Evolutionary conservation across 306 rosid species (phyloP), one percentile per base, ranked within the genome.

Genomic region (Leucaena leucocephala): DNA sequence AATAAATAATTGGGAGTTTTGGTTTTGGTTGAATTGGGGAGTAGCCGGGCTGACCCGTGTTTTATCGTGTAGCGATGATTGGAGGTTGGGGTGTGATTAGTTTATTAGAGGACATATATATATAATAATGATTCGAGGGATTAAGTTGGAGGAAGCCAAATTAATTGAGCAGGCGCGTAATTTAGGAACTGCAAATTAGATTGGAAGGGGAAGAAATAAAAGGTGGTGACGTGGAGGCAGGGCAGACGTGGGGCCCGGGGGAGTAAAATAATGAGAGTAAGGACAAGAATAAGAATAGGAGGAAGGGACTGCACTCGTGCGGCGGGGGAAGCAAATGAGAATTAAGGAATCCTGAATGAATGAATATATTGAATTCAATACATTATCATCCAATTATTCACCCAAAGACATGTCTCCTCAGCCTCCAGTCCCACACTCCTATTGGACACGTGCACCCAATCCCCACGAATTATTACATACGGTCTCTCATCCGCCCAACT

Each of bases 381-480:
- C 8, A 42, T n/a, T 8, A 17, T 39, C 46, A 48, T 49, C 50
- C 65, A 71, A 71, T 71, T 61, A 79, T 79, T 78, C 27, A 39
- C 64, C 27, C 36, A 22, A 22, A 58, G 35, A 57, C 12, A 21
- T 8, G 27, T 8, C 3, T 4, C 5, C 33, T 8, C 4, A 16
- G 34, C 33, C 33, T 21, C 15, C 22, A 44, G 9, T 38, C 69
- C 27, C 0, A 27, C 45, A 27, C 63, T 27, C 27, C 27, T 76
- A 68, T 81, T 72, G 79, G 68, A 81, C 91, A 84, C 91, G 87
- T 89, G 87, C 84, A 73, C 76, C 76, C 82, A 77, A 80, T 83
- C 77, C 84, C 80, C 13, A 76, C 76, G 73, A 81, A 82, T 80
- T 64, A 52, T 52, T 14, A 14, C 55, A 19, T 14, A 49, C 58